These are phyloP conservation scores for Auriscalpium microsporum DNA, from an alignment of 768 basidiomycete species.

Conservation along the genomic window DNA sequence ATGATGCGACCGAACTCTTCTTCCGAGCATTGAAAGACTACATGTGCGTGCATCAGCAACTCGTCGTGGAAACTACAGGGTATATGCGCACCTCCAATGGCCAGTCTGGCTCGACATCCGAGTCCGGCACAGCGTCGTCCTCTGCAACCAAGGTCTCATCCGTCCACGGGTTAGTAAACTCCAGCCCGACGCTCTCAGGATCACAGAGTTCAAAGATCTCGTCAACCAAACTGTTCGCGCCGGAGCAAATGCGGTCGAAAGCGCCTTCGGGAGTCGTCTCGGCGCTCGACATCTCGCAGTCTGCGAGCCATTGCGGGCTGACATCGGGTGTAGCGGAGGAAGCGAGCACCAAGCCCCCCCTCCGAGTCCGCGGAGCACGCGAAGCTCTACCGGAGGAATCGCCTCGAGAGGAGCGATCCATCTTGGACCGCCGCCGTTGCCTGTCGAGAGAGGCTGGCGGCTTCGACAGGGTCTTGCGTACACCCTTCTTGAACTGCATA, in stretches of 20 bases:
- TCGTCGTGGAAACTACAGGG: background rate
- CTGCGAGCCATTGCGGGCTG: no score
- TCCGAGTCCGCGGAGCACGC: no score
- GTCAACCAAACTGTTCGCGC: background rate
- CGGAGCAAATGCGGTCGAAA: no score
- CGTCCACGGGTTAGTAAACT: background rate
- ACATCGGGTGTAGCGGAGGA: no score
- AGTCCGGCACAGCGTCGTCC: constrained; percentile 9
- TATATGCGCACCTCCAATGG: constrained; percentile 8
- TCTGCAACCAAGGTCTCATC: background rate
- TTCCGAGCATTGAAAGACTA: constrained; percentile 8
- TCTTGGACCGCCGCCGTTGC: background rate
- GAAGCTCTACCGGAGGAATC: no score
- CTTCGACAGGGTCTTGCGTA: background rate
- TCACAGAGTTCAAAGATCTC: background rate
- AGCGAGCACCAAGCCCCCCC: no score
- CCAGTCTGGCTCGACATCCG: constrained; percentile 13
- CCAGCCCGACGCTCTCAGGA: background rate
- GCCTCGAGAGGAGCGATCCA: no score
- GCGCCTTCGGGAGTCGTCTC: no score
- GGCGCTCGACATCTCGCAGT: no score
- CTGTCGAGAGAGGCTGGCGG: background rate
- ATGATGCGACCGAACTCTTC: constrained; percentile 8
- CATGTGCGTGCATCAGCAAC: background rate
- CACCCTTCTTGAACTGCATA: background rate